Base-by-base conservation (phyloP, 805 yeast genomes). In the Kazachstania viticola region DNA sequence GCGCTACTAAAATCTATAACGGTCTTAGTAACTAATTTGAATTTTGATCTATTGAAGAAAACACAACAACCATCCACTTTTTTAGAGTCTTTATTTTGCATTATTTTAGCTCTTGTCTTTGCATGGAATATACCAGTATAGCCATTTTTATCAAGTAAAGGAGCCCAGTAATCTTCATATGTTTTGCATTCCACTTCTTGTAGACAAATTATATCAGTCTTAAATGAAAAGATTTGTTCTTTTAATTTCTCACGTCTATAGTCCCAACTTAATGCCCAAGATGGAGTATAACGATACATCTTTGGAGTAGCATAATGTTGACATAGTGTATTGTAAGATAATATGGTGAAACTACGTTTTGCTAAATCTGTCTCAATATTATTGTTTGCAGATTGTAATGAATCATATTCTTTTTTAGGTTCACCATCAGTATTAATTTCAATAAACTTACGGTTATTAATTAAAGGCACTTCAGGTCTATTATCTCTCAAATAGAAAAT, bases 51-150 rank as follows among this genome's bases (percentile, higher is more conserved):
- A 47, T 73, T 79, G 64, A 69, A 91, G 53, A 88, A 88, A 1
- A 87, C 75, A n/a, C 96, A 96, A 67, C 98, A 91, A 9, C 99
- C 99, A 56, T 91, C 99, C 29, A 91, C 98, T 48, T 80, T 81
- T 56, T 78, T 79, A 17, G 93, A 76, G 44, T 83, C 94, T 37
- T 61, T 64, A 38, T 75, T 79, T 31, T 62, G 67, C 94, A 84
- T 82, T 9, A 96, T 85, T 59, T 82, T 81, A 1, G 95, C 87
- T 52, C 99, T 71, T 17, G 94, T 80, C 59, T 91, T 91, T 33
- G 79, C 80, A 58, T 77, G 82, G 61, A 84, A 87, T 17, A 73
- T 57, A 23, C 94, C 87, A 43, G 72, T 70, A 60, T 88, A 91
- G 6, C 95, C 95, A 29, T 71, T 62, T 34, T 73, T 69, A 16